Conservation (phyloP, 345 rosid genomes). For the Syzygium aqueum region DNA sequence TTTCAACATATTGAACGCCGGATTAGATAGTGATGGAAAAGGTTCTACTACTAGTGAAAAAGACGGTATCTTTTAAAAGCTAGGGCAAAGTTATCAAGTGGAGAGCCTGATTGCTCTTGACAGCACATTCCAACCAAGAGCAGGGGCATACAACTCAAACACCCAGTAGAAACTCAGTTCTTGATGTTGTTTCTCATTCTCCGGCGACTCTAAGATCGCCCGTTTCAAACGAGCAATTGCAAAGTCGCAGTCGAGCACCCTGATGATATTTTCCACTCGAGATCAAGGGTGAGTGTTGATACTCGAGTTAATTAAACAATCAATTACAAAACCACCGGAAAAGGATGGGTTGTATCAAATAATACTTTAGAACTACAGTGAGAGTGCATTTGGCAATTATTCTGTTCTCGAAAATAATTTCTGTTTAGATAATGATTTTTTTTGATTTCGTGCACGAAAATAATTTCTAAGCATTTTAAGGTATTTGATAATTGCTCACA, state of each 20-base stretch:
- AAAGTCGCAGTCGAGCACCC: background rate
- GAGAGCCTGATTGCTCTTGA: background rate
- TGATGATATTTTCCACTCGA: background rate
- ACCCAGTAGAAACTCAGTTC: background rate
- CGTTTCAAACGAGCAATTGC: background rate
- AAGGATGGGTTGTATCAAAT: background rate
- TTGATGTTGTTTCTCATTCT: no score
- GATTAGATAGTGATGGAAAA: background rate
- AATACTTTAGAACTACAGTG: background rate
- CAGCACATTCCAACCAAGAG: background rate
- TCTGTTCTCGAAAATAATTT: no score
- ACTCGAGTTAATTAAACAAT: background rate
- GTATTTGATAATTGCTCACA: no score
- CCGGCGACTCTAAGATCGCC: no score
- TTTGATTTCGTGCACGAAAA: no score
- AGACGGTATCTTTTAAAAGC: background rate
- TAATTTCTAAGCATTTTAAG: no score
- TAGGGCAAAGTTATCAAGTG: background rate
- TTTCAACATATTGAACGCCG: background rate
- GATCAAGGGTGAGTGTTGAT: background rate
- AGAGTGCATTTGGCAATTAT: background rate
- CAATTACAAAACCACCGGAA: background rate
- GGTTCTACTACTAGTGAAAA: background rate
- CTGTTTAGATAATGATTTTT: no score
- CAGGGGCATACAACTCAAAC: background rate